Evolutionary conservation across 2,329 filamentous ascomycete species (phyloP).

Genomic region (Lomentospora prolificans): DNA sequence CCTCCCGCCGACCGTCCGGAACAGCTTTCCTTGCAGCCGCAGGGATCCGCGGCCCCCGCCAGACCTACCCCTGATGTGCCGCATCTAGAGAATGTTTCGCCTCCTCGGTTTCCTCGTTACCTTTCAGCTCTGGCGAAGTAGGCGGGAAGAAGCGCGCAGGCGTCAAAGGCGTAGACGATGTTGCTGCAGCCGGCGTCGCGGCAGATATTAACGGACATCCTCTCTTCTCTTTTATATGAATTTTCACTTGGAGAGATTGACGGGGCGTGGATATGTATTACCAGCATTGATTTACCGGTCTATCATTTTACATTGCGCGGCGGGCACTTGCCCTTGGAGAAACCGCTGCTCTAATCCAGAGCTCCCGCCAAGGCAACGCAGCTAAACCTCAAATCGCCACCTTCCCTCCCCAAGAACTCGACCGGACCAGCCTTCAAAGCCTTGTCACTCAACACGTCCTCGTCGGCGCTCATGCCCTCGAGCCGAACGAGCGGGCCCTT

Average conservation of each 20-base stretch:
- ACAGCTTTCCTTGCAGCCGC: neutral
- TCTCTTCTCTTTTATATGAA: too few relatives aligned
- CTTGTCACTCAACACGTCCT: constrained; percentile 66
- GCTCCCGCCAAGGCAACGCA: constrained; percentile 45
- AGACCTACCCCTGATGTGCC: neutral
- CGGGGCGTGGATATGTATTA: too few relatives aligned
- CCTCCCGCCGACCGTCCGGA: neutral
- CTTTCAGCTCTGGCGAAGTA: neutral
- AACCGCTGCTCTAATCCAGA: constrained; percentile 40
- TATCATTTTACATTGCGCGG: too few relatives aligned
- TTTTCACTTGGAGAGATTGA: too few relatives aligned
- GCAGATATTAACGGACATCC: too few relatives aligned
- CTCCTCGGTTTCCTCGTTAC: neutral
- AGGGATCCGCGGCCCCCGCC: neutral
- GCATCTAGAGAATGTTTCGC: neutral
- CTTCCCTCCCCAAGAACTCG: constrained; percentile 46
- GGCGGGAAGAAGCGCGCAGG: neutral
- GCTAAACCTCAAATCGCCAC: constrained; percentile 47
- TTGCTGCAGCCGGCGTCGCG: neutral
- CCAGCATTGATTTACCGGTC: too few relatives aligned
- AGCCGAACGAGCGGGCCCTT: constrained; percentile 50
- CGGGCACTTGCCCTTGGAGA: too few relatives aligned
- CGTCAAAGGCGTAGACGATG: neutral
- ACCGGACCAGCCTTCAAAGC: constrained; percentile 61
- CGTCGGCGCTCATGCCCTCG: constrained; percentile 37